Conservation (phyloP, 2,329 filamentous ascomycete species). For the Beauveria pseudobassiana region DNA sequence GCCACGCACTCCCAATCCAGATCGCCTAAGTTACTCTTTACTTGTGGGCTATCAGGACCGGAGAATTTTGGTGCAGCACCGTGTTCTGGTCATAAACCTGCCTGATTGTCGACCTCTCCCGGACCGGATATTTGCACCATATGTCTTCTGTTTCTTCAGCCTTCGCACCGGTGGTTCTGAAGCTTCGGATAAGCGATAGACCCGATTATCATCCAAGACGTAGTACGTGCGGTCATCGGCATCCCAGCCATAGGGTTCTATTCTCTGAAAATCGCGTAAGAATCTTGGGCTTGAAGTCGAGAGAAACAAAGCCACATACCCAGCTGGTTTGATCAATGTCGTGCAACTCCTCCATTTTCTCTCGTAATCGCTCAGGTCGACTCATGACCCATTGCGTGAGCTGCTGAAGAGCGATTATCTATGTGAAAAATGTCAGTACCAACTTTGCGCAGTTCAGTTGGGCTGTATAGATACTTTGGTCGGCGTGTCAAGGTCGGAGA, state of each 20-base stretch:
- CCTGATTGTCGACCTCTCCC: constrained; percentile 59
- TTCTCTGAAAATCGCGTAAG: constrained; percentile 42
- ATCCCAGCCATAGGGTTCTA: constrained; percentile 85
- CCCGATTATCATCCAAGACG: constrained; percentile 85
- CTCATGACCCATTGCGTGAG: constrained; percentile 84
- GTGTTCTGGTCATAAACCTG: background rate
- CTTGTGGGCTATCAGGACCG: constrained; percentile 24
- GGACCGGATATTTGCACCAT: constrained; percentile 49
- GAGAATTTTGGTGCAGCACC: constrained; percentile 18
- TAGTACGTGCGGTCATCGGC: constrained; percentile 79
- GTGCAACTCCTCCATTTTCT: constrained; percentile 75
- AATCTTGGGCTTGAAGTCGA: too few species aligned
- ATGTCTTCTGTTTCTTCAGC: constrained; percentile 50
- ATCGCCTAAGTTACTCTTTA: constrained; percentile 61
- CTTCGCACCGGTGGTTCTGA: constrained; percentile 54
- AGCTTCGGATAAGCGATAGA: constrained; percentile 82
- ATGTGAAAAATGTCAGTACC: background rate
- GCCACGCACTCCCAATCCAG: constrained; percentile 90
- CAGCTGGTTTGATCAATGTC: constrained; percentile 76
- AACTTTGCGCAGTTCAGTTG: background rate
- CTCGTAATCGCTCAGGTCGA: constrained; percentile 78
- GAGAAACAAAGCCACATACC: constrained; percentile 41
- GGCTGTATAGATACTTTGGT: constrained; percentile 53
- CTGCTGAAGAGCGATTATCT: constrained; percentile 76
- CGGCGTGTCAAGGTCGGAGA: constrained; percentile 74